phyloP scores from a whole-genome alignment of 192 early-diverging fungal species.

The Diversispora epigaea region DNA sequence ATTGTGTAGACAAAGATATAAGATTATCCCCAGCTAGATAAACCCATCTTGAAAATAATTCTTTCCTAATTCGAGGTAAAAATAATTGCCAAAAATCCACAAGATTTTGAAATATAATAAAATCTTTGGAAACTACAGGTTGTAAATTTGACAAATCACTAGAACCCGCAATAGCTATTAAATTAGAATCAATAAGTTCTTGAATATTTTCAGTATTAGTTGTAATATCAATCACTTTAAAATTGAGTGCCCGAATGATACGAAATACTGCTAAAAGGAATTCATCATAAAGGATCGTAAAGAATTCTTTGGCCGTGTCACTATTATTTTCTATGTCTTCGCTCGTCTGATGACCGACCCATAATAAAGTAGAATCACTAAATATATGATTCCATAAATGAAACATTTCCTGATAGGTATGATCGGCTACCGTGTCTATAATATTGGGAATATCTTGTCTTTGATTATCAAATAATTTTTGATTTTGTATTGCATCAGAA shows the following conservation, averaged over 20 bases:
- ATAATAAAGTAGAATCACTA: slow-evolving; percentile 28
- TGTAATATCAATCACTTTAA: slow-evolving; percentile 34
- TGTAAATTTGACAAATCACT: slow-evolving; percentile 53
- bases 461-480: neutral
- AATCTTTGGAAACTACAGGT: slow-evolving; percentile 62
- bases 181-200: neutral
- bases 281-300: slow-evolving; percentile 54
- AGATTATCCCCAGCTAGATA: slow-evolving; percentile 51
- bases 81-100: slow-evolving; percentile 62
- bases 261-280: slow-evolving; percentile 45
- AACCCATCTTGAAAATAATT: slow-evolving; percentile 60
- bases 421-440: slow-evolving; percentile 29
- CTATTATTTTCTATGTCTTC: slow-evolving; percentile 30
- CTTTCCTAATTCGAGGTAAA: slow-evolving; percentile 40
- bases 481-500: slow-evolving; percentile 22
- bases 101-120: slow-evolving; percentile 67
- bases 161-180: slow-evolving; percentile 34
- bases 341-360: neutral
- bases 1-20: slow-evolving; percentile 49
- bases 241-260: slow-evolving; percentile 45
- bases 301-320: slow-evolving; percentile 33
- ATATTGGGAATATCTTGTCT: neutral
- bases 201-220: neutral
- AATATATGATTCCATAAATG: slow-evolving; percentile 65
- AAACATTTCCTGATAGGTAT: slow-evolving; percentile 55